phyloP scores from a whole-genome alignment of 1,284 basidiomycete genomes.

The Papiliotrema fonsecae region DNA sequence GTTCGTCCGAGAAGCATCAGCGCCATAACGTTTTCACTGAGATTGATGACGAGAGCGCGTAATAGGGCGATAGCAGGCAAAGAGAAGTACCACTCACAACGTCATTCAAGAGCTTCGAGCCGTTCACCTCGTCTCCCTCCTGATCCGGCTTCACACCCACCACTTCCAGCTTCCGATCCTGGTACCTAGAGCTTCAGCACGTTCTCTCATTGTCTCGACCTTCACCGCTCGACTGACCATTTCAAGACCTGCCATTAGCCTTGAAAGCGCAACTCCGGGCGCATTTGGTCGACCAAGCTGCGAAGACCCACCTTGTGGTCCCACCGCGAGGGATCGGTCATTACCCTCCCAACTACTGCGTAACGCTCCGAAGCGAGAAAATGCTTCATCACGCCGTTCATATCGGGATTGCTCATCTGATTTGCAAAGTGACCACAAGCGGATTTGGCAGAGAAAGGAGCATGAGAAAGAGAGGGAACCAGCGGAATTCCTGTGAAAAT shows the following conservation, averaged over 20 bases:
- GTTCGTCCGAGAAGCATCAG: too few relatives aligned
- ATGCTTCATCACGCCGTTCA: slow-evolving; percentile 26
- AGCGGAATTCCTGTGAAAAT: too few relatives aligned
- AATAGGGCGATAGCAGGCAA: slow-evolving; percentile 46
- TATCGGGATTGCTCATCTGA: not conserved
- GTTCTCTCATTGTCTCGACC: not conserved
- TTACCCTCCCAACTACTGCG: slow-evolving; percentile 37
- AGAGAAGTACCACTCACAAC: slow-evolving; percentile 19
- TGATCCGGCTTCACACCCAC: slow-evolving; percentile 56
- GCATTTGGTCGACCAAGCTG: not conserved
- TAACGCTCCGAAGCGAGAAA: slow-evolving; percentile 37
- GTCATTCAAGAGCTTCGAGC: slow-evolving; percentile 24
- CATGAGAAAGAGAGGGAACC: too few relatives aligned
- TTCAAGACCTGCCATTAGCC: slow-evolving; percentile 49
- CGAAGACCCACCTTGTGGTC: slow-evolving; percentile 37
- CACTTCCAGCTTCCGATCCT: slow-evolving; percentile 51
- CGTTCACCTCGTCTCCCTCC: slow-evolving; percentile 29
- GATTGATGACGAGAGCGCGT: too few relatives aligned
- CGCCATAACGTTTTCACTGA: too few relatives aligned
- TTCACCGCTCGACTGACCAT: slow-evolving; percentile 17
- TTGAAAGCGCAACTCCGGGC: too few relatives aligned
- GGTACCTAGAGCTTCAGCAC: slow-evolving; percentile 55
- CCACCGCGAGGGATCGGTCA: slow-evolving; percentile 32
- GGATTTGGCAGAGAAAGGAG: not conserved
- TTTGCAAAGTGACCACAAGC: not conserved